A percentile compares a stretch with the other conserved stretches of the same genome.
Conservation (phyloP, 106 monocot species). For the Platanthera zijinensis region DNA sequence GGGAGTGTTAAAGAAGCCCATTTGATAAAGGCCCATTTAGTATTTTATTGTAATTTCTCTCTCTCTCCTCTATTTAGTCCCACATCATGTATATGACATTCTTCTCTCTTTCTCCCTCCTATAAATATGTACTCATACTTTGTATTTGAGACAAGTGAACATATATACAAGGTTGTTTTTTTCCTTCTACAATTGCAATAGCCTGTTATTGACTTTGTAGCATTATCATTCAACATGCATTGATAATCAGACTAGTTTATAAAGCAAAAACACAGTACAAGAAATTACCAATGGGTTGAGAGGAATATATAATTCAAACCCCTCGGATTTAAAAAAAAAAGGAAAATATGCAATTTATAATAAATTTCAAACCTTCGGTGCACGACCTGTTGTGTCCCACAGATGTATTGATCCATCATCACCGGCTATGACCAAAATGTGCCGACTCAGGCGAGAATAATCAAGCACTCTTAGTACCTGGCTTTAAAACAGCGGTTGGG, state of each 20-base stretch:
- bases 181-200: too few species aligned
- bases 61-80: too few species aligned
- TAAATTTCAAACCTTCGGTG: slow-evolving; percentile 60
- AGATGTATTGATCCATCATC: slow-evolving; percentile 97
- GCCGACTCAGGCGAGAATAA: slow-evolving; percentile 88
- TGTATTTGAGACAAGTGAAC: too few species aligned
- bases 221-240: neutral
- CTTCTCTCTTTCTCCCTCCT: too few species aligned
- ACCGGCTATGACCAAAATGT: slow-evolving; percentile 86
- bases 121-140: too few species aligned
- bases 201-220: too few species aligned
- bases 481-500: slow-evolving; percentile 17
- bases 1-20: too few species aligned
- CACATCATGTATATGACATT: too few species aligned
- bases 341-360: neutral
- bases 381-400: slow-evolving; percentile 80
- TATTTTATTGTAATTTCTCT: too few species aligned
- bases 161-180: too few species aligned
- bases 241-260: neutral
- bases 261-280: neutral
- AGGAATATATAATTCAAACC: neutral
- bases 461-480: slow-evolving; percentile 95
- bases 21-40: too few species aligned
- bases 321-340: too few species aligned
- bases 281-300: neutral